A percentile compares a stretch with the other conserved stretches of the same genome.
phyloP scores from a whole-genome alignment of 345 rosid genomes.

The Pistacia vera region DNA sequence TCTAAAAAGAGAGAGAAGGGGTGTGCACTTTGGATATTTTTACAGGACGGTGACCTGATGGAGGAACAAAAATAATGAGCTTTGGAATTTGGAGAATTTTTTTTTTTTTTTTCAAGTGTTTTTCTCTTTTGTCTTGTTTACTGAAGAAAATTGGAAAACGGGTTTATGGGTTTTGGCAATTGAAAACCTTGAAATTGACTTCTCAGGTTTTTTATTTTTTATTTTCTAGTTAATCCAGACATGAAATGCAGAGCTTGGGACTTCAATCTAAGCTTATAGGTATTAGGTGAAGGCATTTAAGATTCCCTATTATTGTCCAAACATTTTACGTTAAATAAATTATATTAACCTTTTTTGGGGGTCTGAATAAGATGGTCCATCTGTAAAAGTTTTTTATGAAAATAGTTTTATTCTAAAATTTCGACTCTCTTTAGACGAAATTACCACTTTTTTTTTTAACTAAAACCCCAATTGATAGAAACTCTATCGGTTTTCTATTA shows the following conservation, averaged over 20 bases:
- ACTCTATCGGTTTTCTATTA: too few species aligned
- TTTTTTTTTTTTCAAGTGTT: not conserved
- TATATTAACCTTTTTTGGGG: too few species aligned
- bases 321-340: too few species aligned
- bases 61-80: slow-evolving; percentile 14
- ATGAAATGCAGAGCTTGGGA: not conserved
- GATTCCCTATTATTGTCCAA: too few species aligned
- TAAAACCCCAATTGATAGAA: too few species aligned
- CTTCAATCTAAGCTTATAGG: too few species aligned
- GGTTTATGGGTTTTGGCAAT: slow-evolving; percentile 13
- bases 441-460: too few species aligned
- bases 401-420: too few species aligned
- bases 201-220: not conserved
- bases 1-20: slow-evolving; percentile 14
- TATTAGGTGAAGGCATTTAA: too few species aligned
- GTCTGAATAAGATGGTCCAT: too few species aligned
- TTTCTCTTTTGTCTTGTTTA: not conserved
- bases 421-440: too few species aligned
- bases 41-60: slow-evolving; percentile 20
- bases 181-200: slow-evolving; percentile 27
- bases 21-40: slow-evolving; percentile 26
- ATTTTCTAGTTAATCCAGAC: not conserved
- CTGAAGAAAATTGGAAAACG: slow-evolving; percentile 4
- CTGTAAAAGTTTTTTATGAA: too few species aligned
- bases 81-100: slow-evolving; percentile 38